phyloP scores from a whole-genome alignment of 139 green algal species.

The Tetradesmus lagerheimii region DNA sequence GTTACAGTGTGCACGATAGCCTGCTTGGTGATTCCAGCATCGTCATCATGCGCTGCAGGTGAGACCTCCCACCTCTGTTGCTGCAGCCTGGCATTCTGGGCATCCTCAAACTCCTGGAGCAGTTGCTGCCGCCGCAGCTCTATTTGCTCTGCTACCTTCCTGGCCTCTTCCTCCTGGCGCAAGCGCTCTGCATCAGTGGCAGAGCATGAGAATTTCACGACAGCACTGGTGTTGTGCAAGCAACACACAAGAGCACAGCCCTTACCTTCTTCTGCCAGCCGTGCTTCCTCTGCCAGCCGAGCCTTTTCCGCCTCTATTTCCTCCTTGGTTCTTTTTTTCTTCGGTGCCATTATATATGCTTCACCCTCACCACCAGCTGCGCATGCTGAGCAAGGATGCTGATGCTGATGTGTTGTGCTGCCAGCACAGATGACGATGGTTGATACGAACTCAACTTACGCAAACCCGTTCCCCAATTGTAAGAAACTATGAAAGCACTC shows the following conservation, averaged over 20 bases:
- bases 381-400: neutral
- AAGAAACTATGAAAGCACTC: no score
- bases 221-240: neutral
- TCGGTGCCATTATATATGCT: constrained; percentile 37
- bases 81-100: constrained; percentile 10
- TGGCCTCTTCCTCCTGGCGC: constrained; percentile 42
- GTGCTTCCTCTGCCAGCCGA: constrained; percentile 21
- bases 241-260: no score
- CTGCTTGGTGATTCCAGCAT: no score
- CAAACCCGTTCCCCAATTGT: no score
- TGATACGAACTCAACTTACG: neutral
- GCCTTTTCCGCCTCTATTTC: constrained; percentile 43
- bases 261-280: constrained; percentile 41
- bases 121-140: constrained; percentile 29
- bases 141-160: constrained; percentile 24
- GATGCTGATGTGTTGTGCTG: constrained; percentile 5
- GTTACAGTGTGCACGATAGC: no score
- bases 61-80: constrained; percentile 22
- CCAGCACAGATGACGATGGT: neutral
- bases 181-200: constrained; percentile 12
- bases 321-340: constrained; percentile 51
- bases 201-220: neutral
- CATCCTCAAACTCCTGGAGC: neutral
- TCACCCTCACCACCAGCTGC: neutral
- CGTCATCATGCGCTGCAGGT: neutral